Evolutionary conservation across 441 rosid genomes (phyloP).

Genomic region (Cnidoscolus chayamansa): DNA sequence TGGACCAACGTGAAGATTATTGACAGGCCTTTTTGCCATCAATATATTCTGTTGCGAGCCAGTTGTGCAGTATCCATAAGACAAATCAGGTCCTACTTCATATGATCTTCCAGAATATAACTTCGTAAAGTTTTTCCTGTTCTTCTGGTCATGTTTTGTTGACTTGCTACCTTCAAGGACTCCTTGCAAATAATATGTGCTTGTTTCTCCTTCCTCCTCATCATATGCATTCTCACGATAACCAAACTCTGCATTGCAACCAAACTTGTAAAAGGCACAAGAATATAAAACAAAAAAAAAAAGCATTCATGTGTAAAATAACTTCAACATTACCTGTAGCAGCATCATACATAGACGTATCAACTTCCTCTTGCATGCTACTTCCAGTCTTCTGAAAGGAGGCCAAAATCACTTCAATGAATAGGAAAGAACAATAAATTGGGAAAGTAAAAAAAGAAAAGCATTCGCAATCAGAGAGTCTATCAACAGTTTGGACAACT

Average conservation of each 20-base stretch:
- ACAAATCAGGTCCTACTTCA: constrained; percentile 59
- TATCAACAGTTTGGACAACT: background rate
- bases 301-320: constrained; percentile 9
- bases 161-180: constrained; percentile 55
- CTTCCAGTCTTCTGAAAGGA: constrained; percentile 65
- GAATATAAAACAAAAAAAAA: constrained; percentile 26
- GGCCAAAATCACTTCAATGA: background rate
- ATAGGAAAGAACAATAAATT: constrained; percentile 16
- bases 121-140: constrained; percentile 51
- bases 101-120: constrained; percentile 57
- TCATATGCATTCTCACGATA: constrained; percentile 54
- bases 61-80: constrained; percentile 45
- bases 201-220: constrained; percentile 92
- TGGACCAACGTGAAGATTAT: constrained; percentile 55
- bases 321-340: constrained; percentile 55
- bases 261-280: constrained; percentile 30
- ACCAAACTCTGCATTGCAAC: constrained; percentile 47
- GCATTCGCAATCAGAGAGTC: background rate
- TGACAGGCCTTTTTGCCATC: constrained; percentile 67
- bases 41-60: constrained; percentile 50
- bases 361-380: constrained; percentile 84
- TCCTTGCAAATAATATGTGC: constrained; percentile 66
- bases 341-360: constrained; percentile 66
- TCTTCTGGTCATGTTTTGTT: constrained; percentile 59
- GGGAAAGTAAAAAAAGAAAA: background rate